Evolutionary conservation across 83 land plant genomes (phyloP).

Genomic region (Thuja plicata): DNA sequence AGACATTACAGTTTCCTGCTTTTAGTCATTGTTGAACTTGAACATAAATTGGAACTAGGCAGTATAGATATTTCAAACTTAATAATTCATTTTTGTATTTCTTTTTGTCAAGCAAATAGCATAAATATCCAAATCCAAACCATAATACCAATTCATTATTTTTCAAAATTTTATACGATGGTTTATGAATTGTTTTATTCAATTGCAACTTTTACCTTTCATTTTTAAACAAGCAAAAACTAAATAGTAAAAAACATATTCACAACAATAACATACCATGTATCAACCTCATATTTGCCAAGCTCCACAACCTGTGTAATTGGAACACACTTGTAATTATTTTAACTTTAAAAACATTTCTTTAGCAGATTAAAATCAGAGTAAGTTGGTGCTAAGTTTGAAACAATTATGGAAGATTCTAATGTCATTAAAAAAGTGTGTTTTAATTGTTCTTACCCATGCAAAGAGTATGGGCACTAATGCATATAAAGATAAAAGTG

Average conservation of each 20-base stretch:
- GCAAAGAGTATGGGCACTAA: not conserved
- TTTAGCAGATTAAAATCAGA: not conserved
- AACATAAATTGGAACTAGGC: not conserved
- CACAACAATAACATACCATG: constrained; percentile 27
- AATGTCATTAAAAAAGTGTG: not conserved
- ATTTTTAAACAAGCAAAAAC: not conserved
- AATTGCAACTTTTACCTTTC: not conserved
- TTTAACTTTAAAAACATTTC: not conserved
- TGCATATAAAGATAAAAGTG: not conserved
- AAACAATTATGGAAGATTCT: not conserved
- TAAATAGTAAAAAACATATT: not conserved
- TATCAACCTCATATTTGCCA: constrained; percentile 47
- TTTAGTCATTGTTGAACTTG: not conserved
- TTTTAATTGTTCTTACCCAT: not conserved
- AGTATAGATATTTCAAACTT: not conserved
- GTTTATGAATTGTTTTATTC: not conserved
- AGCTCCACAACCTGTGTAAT: constrained; percentile 36
- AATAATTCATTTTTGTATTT: too few species aligned
- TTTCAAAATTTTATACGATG: not conserved
- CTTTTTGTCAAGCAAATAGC: too few species aligned
- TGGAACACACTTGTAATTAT: not conserved
- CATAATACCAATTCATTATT: not conserved
- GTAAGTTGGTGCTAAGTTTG: not conserved
- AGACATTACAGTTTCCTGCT: not conserved
- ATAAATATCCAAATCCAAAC: not conserved